Conservation (phyloP, 1,284 basidiomycete species). For the Ceraceosorus bombacis region DNA sequence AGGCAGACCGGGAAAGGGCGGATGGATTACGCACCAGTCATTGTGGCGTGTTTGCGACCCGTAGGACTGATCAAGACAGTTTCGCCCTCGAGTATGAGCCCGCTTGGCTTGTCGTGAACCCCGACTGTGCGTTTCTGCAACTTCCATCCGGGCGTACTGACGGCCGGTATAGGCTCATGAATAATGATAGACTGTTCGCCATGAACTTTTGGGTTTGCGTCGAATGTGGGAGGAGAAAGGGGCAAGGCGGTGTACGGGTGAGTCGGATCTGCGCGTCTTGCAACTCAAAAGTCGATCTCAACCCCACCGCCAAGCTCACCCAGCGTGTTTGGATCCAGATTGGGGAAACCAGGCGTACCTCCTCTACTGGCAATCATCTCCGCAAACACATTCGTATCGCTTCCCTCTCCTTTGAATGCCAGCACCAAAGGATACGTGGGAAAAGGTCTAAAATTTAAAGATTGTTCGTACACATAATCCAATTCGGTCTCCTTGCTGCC, state of each 20-base stretch:
- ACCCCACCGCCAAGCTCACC: constrained; percentile 6
- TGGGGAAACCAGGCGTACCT: constrained; percentile 29
- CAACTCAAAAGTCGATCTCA: too few species aligned
- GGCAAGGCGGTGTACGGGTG: too few species aligned
- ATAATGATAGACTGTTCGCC: constrained; percentile 49
- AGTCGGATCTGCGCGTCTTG: too few species aligned
- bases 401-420: constrained; percentile 31
- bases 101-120: constrained; percentile 34
- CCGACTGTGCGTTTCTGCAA: constrained; percentile 29
- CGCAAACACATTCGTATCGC: constrained; percentile 45
- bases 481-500: constrained; percentile 45
- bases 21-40: constrained; percentile 17
- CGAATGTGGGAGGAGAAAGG: too few species aligned
- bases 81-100: constrained; percentile 37
- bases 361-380: constrained; percentile 28
- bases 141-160: constrained; percentile 36
- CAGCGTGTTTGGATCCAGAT: constrained; percentile 47
- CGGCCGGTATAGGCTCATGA: constrained; percentile 38
- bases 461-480: constrained; percentile 45
- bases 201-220: constrained; percentile 22
- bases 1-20: not conserved
- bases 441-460: constrained; percentile 44
- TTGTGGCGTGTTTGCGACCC: constrained; percentile 29
- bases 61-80: constrained; percentile 27
- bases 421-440: constrained; percentile 49